Percentiles rank a stretch among this genome's conserved stretches.
phyloP scores from a whole-genome alignment of 257 asterid genomes.

The Catharanthus roseus region DNA sequence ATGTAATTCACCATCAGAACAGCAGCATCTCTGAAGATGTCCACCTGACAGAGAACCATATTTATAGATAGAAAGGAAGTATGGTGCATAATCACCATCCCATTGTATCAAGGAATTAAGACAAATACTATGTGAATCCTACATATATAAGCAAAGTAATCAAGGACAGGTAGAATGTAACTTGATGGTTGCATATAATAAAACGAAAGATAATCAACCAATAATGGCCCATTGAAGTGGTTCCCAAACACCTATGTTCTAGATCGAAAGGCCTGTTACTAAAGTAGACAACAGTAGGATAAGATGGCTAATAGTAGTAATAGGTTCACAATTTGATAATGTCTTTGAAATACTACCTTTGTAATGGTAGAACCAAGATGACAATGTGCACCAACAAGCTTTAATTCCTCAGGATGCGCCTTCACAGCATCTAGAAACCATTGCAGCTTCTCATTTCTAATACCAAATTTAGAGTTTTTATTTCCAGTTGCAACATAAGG shows the following conservation, averaged over 20 bases:
- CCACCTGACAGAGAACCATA: constrained; percentile 51
- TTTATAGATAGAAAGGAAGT: not conserved
- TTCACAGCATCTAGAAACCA: constrained; percentile 96
- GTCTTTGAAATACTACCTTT: constrained; percentile 38
- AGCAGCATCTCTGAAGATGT: constrained; percentile 96
- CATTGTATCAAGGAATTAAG: not conserved
- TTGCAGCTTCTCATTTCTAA: constrained; percentile 90
- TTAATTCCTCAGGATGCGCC: constrained; percentile 77
- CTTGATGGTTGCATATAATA: not conserved
- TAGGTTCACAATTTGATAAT: not conserved
- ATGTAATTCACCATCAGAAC: constrained; percentile 84
- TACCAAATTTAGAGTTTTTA: constrained; percentile 90
- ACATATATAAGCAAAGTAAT: not conserved
- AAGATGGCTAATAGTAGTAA: not conserved
- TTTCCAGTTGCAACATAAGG: constrained; percentile 98
- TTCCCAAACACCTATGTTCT: not conserved
- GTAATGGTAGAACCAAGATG: constrained; percentile 97
- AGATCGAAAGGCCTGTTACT: not conserved
- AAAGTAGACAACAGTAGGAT: not conserved
- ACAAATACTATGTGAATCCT: not conserved
- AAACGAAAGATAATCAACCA: not conserved
- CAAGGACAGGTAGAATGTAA: not conserved
- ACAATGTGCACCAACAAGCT: constrained; percentile 96
- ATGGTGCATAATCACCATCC: not conserved
- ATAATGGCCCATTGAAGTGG: not conserved